Evolutionary conservation across 768 basidiomycete genomes (phyloP), one percentile per base, ranked within the genome.

Genomic region (Trametes villosa): DNA sequence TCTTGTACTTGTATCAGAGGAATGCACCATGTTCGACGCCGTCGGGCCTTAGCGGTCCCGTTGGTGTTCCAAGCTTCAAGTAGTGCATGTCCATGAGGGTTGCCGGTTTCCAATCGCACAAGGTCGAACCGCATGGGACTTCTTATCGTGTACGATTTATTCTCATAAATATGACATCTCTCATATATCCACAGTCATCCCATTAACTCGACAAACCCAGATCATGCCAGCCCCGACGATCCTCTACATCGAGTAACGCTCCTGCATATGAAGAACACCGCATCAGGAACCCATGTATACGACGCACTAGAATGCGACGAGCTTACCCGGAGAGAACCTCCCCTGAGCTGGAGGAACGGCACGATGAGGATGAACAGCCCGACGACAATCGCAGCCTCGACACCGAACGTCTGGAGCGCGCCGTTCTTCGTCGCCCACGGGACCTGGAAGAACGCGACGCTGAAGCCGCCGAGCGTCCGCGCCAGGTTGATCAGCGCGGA

Each of bases 381-480:
- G 0, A 76, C 73, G 12, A 83, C 83, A 56, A 86, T 79, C 77
- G 86, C 86, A 33, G 85, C 82, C 71, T 88, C 87, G 44, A 78
- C 77, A 7, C 86, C 86, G 65, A 86, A 83, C 6, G 83, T 82
- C 60, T 87, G 84, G 29, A 87, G 70, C 5, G 86, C 84, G 17
- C 87, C 87, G 58, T 84, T 69, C 64, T 80, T 84, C 29, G 72
- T 67, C 6, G 86, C 85, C 87, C 87, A 87, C 5, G 83, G 83
- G 3, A 87, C 79, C 68, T 88, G 86, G 70, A 83, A 88, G 71
- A 83, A 87, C 1, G 86, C 83, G 22, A 88, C 86, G 48, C 79
- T 79, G 67, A 88, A 88, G 3, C 86, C 85, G 36, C 85, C 85
- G 20, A 87, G 74, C 1, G 75, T 77, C 46, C 87, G 78, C 17